Base-by-base conservation (phyloP, 768 basidiomycete species). In the Termitomyces sp. region DNA sequence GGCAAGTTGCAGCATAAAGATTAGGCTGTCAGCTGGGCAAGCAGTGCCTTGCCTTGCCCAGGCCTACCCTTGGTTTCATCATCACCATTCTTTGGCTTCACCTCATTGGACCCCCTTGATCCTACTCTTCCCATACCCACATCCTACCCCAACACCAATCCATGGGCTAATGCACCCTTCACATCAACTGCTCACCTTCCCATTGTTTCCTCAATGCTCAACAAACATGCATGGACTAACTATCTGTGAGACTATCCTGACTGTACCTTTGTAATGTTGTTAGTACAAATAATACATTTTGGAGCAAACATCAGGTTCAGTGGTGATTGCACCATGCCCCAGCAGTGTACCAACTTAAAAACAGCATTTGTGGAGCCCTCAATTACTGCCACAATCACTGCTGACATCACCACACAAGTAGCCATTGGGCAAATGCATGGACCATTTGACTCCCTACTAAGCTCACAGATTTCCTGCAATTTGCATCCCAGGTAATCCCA, bases 201-300 rank as follows among this genome's bases (percentile, higher is more conserved):
- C 43, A 48, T 11, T 25, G 25, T 10, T 55, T 68, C 32, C 48
- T 64, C 67, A 10, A 43, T 64, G 2, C 53, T 70, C 1, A 25
- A 53, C 6, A 25, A 51, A 5, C 45, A 55, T 0, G 60, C 63
- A 6, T 72, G 69, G 70, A 43, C 41, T 0, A 52, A 54, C 49
- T 65, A 63, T 41, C 43, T 72, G 23, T 28, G 7, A 9, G 69
- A 70, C 21, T 72, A 72, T 43, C 67, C 69, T 10, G 63, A 70
- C 56, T 57, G 42, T 16, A 39, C 12, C 0, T 68, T 70, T 62
- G 70, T 70, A 54, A 28, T 28, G 28, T n/a, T n/a, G n/a, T 28
- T 28, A 34, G 51, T n/a, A 54, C 64, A 2, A 35, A 70, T n/a
- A n/a, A n/a, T n/a, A n/a, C n/a, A n/a, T n/a, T n/a, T n/a, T n/a